Evolutionary conservation across 2,329 filamentous ascomycete genomes (phyloP).

Genomic region (Sclerotinia sclerotiorum): DNA sequence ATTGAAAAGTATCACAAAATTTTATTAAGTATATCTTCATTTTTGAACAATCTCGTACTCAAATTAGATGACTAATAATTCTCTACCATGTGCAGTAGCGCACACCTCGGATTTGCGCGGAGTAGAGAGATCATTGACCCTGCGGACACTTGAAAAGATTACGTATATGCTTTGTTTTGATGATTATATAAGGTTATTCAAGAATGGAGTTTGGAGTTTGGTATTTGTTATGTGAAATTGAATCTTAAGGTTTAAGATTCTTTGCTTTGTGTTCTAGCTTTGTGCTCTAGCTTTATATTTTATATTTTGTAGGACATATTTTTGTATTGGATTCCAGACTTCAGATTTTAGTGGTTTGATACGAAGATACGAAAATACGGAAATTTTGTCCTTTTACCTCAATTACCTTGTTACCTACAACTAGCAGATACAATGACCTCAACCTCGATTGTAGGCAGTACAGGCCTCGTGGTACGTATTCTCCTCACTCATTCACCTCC

Average conservation of each 20-base stretch:
- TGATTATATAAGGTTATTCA: no score
- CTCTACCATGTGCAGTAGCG: neutral
- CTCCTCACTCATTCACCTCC: neutral
- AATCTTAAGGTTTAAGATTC: neutral
- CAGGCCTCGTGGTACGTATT: constrained; percentile 50
- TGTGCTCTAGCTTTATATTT: neutral
- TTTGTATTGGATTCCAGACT: no score
- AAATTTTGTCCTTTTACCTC: neutral
- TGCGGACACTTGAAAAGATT: neutral
- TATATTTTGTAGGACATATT: neutral
- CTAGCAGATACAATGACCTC: constrained; percentile 43
- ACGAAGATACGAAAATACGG: neutral
- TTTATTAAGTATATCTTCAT: neutral
- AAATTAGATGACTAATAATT: neutral
- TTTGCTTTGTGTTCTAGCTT: neutral
- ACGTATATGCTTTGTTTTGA: neutral
- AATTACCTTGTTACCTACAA: no score
- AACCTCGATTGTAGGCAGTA: constrained; percentile 47
- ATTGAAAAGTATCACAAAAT: neutral
- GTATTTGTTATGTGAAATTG: neutral
- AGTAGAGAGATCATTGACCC: no score
- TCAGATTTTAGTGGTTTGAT: neutral
- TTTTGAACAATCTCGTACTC: neutral
- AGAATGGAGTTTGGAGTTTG: no score
- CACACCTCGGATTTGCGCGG: neutral